Evolutionary conservation across 148 eudicot species (phyloP).

Genomic region (Euryodendron excelsum): DNA sequence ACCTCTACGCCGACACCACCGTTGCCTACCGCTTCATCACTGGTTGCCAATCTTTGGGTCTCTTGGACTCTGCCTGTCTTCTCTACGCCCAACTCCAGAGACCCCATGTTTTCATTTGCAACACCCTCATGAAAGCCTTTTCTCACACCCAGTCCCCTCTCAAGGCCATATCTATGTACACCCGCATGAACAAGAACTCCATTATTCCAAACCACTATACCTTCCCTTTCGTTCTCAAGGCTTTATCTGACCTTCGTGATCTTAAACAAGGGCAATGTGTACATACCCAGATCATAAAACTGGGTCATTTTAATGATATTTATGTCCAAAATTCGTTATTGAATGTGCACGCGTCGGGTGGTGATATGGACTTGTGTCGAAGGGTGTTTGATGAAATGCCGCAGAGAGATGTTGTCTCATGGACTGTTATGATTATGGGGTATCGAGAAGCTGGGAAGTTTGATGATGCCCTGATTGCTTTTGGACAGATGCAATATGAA

Average conservation of each 20-base stretch:
- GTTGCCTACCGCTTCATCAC: conserved; percentile 43
- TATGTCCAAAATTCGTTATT: conserved; percentile 43
- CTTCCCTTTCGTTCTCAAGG: conserved; percentile 45
- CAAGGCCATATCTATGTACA: conserved; percentile 30
- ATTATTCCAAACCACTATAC: conserved; percentile 35
- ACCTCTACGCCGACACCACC: conserved; percentile 36
- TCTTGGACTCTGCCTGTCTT: conserved; percentile 30
- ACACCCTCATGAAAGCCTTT: conserved; percentile 37
- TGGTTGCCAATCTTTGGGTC: conserved; percentile 31
- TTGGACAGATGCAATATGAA: conserved; percentile 37
- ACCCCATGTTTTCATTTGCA: conserved; percentile 47
- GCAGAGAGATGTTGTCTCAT: conserved; percentile 48
- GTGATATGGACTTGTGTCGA: conserved; percentile 26
- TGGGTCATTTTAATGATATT: conserved; percentile 32
- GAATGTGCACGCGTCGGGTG: conserved; percentile 36
- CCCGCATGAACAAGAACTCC: conserved; percentile 36
- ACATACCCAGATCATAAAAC: conserved; percentile 37
- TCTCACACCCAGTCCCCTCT: conserved; percentile 28
- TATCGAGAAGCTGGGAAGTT: conserved; percentile 28
- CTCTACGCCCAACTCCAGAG: conserved; percentile 29
- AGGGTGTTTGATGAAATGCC: conserved; percentile 54
- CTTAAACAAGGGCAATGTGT: conserved; percentile 23
- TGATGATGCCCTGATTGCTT: conserved; percentile 36
- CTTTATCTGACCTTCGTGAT: conserved; percentile 30
- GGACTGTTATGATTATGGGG: conserved; percentile 51